Evolutionary conservation across 371 early-diverging fungal species (phyloP).

Genomic region (Mortierella sp.): DNA sequence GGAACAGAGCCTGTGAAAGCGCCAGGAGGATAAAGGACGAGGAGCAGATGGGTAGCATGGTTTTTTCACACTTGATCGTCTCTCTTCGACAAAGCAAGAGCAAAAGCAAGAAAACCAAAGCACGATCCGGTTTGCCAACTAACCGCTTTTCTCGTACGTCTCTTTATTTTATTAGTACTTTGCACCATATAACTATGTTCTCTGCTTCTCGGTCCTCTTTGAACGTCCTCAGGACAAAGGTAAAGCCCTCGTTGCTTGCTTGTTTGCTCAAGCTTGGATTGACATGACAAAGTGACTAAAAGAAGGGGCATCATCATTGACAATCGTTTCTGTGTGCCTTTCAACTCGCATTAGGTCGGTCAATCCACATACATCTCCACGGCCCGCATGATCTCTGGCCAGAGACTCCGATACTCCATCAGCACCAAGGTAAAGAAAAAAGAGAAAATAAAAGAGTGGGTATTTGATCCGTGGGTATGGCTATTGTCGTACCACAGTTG

Average conservation of each 20-base stretch:
- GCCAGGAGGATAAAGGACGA: background rate
- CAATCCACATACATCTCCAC: constrained; percentile 53
- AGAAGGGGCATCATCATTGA: background rate
- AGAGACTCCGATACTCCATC: constrained; percentile 52
- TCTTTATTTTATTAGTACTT: background rate
- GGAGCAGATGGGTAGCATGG: background rate
- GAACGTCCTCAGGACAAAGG: constrained; percentile 53
- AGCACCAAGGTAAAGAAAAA: constrained; percentile 42
- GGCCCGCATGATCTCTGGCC: constrained; percentile 54
- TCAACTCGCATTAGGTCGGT: constrained; percentile 30
- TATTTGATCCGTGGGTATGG: constrained; percentile 4
- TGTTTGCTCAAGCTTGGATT: background rate
- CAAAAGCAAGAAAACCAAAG: background rate
- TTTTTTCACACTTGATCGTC: background rate
- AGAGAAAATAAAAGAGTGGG: background rate
- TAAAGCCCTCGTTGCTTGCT: constrained; percentile 3
- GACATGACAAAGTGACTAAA: background rate
- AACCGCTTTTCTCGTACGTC: no score
- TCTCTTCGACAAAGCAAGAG: background rate
- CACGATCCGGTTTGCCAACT: background rate
- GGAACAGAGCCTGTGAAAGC: background rate
- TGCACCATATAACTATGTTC: constrained; percentile 28
- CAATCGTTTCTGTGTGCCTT: background rate
- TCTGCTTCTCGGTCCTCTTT: constrained; percentile 45
- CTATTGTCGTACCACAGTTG: background rate